These are phyloP conservation scores for Citrus mangshanensis DNA, from an alignment of 345 rosid species.

Conservation along the genomic window DNA sequence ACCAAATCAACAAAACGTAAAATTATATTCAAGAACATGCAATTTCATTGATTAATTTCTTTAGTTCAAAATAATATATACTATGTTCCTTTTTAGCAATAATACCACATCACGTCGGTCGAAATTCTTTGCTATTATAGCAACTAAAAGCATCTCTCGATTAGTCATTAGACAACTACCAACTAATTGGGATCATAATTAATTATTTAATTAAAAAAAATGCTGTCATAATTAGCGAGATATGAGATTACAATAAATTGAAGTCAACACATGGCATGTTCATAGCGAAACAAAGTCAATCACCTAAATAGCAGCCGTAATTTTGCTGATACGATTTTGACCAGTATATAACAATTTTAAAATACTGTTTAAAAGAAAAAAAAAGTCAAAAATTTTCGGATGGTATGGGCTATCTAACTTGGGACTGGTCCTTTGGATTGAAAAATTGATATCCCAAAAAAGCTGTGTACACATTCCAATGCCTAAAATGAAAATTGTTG, in stretches of 20 bases:
- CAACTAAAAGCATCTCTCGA: neutral
- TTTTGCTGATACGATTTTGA: neutral
- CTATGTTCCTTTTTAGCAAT: neutral
- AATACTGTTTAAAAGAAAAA: neutral
- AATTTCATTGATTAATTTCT: neutral
- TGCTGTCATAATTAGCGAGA: no score
- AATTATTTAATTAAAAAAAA: no score
- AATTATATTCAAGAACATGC: neutral
- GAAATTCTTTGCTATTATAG: neutral
- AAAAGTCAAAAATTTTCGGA: conserved; percentile 31
- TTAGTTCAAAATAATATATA: neutral
- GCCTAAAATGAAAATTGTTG: neutral
- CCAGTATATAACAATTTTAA: neutral
- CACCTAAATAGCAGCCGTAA: neutral
- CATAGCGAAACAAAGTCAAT: conserved; percentile 3
- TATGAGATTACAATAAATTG: no score
- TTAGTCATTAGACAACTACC: neutral
- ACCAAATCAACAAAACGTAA: neutral
- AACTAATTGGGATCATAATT: neutral
- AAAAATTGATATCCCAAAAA: neutral
- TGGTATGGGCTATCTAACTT: conserved; percentile 37
- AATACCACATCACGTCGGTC: neutral
- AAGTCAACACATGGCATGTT: conserved; percentile 3
- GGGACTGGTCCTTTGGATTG: conserved; percentile 9
- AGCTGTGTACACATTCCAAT: neutral